These are phyloP conservation scores for Petasospora fabianii DNA, from an alignment of 1,139 yeast species.

Conservation along the genomic window DNA sequence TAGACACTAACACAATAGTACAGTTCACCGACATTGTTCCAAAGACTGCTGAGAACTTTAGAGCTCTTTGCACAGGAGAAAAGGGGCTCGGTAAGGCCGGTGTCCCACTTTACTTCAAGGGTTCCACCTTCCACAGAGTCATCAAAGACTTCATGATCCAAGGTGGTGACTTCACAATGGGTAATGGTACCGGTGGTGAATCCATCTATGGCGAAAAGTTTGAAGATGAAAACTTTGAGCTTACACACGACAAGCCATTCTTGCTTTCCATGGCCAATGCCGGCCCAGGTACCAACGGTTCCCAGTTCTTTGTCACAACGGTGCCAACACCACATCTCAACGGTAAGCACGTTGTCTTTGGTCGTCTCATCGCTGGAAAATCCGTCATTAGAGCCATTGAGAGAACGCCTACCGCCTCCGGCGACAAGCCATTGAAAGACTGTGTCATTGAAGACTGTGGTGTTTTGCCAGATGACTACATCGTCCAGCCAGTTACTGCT, in stretches of 20 bases:
- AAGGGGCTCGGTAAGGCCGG: slow-evolving; percentile 66
- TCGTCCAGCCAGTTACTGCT: slow-evolving; percentile 36
- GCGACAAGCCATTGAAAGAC: slow-evolving; percentile 62
- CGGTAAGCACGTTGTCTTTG: slow-evolving; percentile 96
- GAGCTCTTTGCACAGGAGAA: slow-evolving; percentile 88
- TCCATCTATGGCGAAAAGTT: slow-evolving; percentile 94
- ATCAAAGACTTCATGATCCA: slow-evolving; percentile 91
- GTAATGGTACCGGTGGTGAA: slow-evolving; percentile 91
- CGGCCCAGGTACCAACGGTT: slow-evolving; percentile 93
- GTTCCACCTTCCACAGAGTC: slow-evolving; percentile 85
- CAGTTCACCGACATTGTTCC: slow-evolving; percentile 76
- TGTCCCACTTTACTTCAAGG: slow-evolving; percentile 68
- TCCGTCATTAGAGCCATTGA: slow-evolving; percentile 78
- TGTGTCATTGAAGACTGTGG: slow-evolving; percentile 81
- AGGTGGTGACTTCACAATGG: slow-evolving; percentile 94
- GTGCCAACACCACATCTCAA: slow-evolving; percentile 81
- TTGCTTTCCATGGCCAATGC: slow-evolving; percentile 95
- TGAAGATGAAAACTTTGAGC: slow-evolving; percentile 83
- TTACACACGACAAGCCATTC: slow-evolving; percentile 79
- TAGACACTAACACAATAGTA: slow-evolving; percentile 1
- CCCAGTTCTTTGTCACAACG: slow-evolving; percentile 92
- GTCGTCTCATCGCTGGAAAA: slow-evolving; percentile 81
- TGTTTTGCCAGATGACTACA: slow-evolving; percentile 59
- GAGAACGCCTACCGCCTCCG: slow-evolving; percentile 55
- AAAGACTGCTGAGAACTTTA: slow-evolving; percentile 88